phyloP scores from a whole-genome alignment of 140 eudicot species.

The Bidens hawaiensis region DNA sequence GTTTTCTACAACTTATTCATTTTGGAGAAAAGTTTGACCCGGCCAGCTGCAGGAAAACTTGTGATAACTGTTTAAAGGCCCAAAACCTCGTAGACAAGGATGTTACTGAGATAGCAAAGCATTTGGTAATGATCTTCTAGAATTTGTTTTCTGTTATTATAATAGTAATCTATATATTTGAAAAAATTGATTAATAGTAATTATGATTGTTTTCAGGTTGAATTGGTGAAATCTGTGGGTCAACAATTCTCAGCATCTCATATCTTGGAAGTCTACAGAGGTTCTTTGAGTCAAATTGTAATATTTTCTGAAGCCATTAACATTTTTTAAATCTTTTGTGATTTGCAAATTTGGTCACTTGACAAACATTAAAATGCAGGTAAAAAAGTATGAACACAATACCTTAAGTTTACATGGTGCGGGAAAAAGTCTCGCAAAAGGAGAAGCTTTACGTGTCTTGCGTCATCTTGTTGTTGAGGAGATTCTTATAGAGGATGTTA shows the following conservation, averaged over 20 bases:
- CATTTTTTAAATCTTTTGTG: not conserved
- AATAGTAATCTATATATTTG: not conserved
- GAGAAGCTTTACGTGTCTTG: constrained; percentile 82
- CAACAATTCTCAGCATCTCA: constrained; percentile 82
- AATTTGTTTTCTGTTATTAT: not conserved
- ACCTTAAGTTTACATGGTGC: constrained; percentile 77
- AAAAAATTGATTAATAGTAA: not conserved
- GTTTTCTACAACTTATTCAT: constrained; percentile 83
- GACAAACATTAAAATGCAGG: constrained; percentile 35
- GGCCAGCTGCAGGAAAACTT: constrained; percentile 62
- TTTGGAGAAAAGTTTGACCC: constrained; percentile 91
- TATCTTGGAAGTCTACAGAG: constrained; percentile 85
- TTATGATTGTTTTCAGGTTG: constrained; percentile 52
- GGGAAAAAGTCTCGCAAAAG: constrained; percentile 72
- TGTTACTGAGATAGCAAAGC: constrained; percentile 75
- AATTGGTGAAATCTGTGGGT: constrained; percentile 62
- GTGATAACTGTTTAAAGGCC: constrained; percentile 75
- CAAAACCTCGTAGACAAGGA: constrained; percentile 72
- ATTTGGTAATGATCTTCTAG: constrained; percentile 49
- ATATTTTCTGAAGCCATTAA: constrained; percentile 3
- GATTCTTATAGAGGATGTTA: constrained; percentile 75
- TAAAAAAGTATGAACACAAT: constrained; percentile 72
- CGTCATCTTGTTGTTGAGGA: constrained; percentile 83
- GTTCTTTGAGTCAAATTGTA: constrained; percentile 87
- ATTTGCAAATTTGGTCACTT: not conserved